Conservation (phyloP, 176 grass and related monocot species). For the Bonia amplexicaulis region DNA sequence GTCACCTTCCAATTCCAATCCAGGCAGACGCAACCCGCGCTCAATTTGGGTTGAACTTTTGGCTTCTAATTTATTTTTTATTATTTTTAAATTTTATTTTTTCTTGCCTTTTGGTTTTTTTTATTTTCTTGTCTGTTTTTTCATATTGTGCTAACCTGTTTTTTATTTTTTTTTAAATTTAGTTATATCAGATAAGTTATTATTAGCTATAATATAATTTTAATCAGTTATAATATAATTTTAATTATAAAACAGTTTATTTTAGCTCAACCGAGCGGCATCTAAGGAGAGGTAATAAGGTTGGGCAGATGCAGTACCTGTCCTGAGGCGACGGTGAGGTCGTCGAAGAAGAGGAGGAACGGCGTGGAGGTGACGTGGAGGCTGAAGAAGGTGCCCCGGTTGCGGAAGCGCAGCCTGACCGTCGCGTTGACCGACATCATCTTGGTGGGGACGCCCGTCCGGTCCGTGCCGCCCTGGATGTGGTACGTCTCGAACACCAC, state of each 20-base stretch:
- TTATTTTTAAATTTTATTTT: too few species aligned
- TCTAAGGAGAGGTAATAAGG: not conserved
- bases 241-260: too few species aligned
- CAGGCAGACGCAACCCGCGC: not conserved
- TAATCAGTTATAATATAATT: too few species aligned
- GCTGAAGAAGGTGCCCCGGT: conserved; percentile 94
- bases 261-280: too few species aligned
- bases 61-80: too few species aligned
- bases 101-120: too few species aligned
- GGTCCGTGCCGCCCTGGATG: conserved; percentile 93
- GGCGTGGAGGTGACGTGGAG: conserved; percentile 86
- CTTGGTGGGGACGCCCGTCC: conserved; percentile 90
- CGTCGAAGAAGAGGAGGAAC: conserved; percentile 66
- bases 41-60: too few species aligned
- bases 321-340: conserved; percentile 82
- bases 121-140: too few species aligned
- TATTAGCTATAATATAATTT: too few species aligned
- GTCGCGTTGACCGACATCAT: conserved; percentile 93
- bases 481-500: conserved; percentile 93
- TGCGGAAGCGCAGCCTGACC: conserved; percentile 79
- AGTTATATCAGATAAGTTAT: too few species aligned
- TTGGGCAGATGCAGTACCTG: conserved; percentile 16
- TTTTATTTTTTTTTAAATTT: too few species aligned
- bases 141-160: too few species aligned
- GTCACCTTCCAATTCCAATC: not conserved